Percentiles rank a stretch among this genome's conserved stretches.
Conservation (phyloP, 176 grass and related monocot genomes). For the Paspalum notatum region DNA sequence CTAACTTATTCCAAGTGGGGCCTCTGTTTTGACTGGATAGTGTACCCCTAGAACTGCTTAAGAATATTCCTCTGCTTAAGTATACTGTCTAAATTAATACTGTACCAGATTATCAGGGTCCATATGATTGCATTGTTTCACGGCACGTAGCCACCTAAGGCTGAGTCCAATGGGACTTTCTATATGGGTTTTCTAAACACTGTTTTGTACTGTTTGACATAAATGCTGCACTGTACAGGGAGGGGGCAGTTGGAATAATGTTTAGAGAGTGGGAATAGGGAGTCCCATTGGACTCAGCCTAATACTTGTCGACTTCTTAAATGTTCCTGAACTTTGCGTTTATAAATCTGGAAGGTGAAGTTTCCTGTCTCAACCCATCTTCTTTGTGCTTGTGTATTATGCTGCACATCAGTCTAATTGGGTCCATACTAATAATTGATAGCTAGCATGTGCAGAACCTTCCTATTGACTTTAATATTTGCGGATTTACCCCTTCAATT, state of each 20-base stretch:
- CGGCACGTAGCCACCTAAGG: background rate
- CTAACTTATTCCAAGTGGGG: background rate
- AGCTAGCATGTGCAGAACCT: slow-evolving; percentile 4
- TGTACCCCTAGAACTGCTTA: background rate
- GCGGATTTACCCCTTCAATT: background rate
- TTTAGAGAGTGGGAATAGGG: too few relatives aligned
- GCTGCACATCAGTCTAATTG: background rate
- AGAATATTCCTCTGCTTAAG: background rate
- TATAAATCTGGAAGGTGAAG: background rate
- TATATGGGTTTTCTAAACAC: too few relatives aligned
- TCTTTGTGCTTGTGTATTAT: background rate
- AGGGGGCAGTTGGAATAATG: too few relatives aligned
- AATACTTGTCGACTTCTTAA: background rate
- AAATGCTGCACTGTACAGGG: too few relatives aligned
- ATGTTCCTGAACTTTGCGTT: background rate
- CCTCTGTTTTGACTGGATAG: slow-evolving; percentile 11
- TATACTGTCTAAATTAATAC: background rate
- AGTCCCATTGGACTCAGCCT: background rate
- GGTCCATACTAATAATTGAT: background rate
- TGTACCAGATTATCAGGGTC: background rate
- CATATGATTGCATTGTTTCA: background rate
- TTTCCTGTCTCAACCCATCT: background rate
- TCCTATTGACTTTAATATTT: background rate
- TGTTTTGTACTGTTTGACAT: too few relatives aligned
- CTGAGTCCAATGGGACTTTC: too few relatives aligned